Base-by-base conservation (phyloP, 805 yeast genomes). In the Candida corydali region DNA sequence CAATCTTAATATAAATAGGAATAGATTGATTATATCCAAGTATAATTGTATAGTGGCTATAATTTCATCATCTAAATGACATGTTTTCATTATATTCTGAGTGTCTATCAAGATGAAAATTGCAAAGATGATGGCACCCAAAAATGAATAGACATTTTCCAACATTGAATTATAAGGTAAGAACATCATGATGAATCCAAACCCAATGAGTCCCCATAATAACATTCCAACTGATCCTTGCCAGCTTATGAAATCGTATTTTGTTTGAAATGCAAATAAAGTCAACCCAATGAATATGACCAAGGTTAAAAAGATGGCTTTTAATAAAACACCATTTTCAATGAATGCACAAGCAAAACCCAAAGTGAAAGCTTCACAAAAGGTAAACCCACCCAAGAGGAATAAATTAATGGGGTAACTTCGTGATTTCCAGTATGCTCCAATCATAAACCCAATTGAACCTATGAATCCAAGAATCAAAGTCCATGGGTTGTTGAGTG, bases 41-140 rank as follows among this genome's bases (percentile, higher is more conserved):
- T 88, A 87, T 43, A 88, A 70, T 47, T 76, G 64, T 53, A 88
- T 78, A 11, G 91, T 78, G 35, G 94, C 91, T 26, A 78, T 73
- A n/a, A 87, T 73, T 51, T 86, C 95, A 47, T 88, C 95, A 47
- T 87, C 96, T 29, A 87, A 80, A 50, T 80, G 82, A 47, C 70
- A 78, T 39, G 76, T 78, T 52, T 82, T 78, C 78, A 87, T 73
- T 38, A 87, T 76, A 47, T 77, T 56, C 59, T 87, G 95, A 15
- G 95, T 87, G 57, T 87, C 96, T 31, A 86, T 76, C 34, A 87
- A 60, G 40, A 88, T 72, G 53, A 82, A 86, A 4, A 78, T 75
- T 10, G 81, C 68, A 59, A 87, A 87, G 2, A 87, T 60, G 28
- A 82, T 50, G 4, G 94, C 93, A 17, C 93, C 95, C 29, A 81